Evolutionary conservation across 441 rosid species (phyloP).

Genomic region (Isatis lusitanica): DNA sequence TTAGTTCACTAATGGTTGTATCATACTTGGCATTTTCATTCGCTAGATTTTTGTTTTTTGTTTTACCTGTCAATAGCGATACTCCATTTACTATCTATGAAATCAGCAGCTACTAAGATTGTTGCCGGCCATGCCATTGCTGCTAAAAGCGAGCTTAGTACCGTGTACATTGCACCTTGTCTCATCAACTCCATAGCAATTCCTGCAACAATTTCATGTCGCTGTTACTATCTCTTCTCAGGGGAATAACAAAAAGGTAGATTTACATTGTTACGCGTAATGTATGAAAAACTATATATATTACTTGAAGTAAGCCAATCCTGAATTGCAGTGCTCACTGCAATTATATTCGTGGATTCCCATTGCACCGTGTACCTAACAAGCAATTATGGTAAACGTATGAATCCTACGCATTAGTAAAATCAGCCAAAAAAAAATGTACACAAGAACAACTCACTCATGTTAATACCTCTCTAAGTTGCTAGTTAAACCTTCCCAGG

Average conservation of each 20-base stretch:
- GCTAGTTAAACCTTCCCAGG: conserved; percentile 80
- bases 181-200: conserved; percentile 70
- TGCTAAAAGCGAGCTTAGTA: conserved; percentile 62
- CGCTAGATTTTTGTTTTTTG: background rate
- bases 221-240: conserved; percentile 4
- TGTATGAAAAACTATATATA: conserved; percentile 36
- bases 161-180: conserved; percentile 89
- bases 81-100: conserved; percentile 82
- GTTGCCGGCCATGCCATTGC: conserved; percentile 87
- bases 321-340: conserved; percentile 87
- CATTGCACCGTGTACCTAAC: conserved; percentile 80
- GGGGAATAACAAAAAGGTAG: background rate
- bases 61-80: conserved; percentile 75
- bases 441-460: background rate
- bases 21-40: background rate
- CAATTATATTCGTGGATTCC: conserved; percentile 80
- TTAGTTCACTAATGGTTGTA: conserved; percentile 3
- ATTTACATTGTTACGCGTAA: background rate
- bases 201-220: conserved; percentile 44
- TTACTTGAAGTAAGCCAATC: conserved; percentile 97
- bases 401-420: background rate
- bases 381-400: background rate
- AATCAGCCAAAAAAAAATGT: background rate
- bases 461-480: conserved; percentile 67
- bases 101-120: conserved; percentile 63